Evolutionary conservation across 306 rosid species (phyloP).

Genomic region (Albizia julibrissin): DNA sequence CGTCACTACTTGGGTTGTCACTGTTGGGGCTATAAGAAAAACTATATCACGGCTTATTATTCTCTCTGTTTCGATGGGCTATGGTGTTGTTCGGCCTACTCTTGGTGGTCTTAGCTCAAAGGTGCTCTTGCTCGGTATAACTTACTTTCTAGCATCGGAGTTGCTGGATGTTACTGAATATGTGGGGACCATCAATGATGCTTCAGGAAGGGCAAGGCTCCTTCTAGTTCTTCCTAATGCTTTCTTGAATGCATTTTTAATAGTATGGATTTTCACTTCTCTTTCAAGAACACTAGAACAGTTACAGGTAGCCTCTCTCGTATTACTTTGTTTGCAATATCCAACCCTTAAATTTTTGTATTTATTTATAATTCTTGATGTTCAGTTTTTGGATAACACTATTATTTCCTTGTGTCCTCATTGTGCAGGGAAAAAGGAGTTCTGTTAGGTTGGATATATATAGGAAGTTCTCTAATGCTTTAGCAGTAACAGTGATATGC

Average conservation of each 20-base stretch:
- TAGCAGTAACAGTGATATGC: constrained; percentile 72
- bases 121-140: constrained; percentile 84
- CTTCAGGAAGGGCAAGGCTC: constrained; percentile 89
- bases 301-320: constrained; percentile 66
- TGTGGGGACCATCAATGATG: constrained; percentile 93
- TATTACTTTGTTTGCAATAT: constrained; percentile 23
- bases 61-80: constrained; percentile 92
- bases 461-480: constrained; percentile 95
- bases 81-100: constrained; percentile 97
- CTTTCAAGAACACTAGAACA: constrained; percentile 91
- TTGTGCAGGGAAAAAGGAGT: constrained; percentile 84
- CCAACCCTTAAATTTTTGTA: neutral
- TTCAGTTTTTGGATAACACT: constrained; percentile 9
- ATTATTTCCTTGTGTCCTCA: neutral
- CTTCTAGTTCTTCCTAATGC: constrained; percentile 93
- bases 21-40: constrained; percentile 80
- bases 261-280: constrained; percentile 93
- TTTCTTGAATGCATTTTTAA: constrained; percentile 89
- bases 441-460: constrained; percentile 89
- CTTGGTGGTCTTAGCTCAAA: constrained; percentile 97
- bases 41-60: constrained; percentile 78
- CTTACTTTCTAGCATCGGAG: constrained; percentile 85
- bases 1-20: constrained; percentile 90
- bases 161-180: constrained; percentile 82
- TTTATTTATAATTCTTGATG: constrained; percentile 9